These are phyloP conservation scores for Tuber borchii DNA, from an alignment of 495 filamentous ascomycete species.

Conservation along the genomic window DNA sequence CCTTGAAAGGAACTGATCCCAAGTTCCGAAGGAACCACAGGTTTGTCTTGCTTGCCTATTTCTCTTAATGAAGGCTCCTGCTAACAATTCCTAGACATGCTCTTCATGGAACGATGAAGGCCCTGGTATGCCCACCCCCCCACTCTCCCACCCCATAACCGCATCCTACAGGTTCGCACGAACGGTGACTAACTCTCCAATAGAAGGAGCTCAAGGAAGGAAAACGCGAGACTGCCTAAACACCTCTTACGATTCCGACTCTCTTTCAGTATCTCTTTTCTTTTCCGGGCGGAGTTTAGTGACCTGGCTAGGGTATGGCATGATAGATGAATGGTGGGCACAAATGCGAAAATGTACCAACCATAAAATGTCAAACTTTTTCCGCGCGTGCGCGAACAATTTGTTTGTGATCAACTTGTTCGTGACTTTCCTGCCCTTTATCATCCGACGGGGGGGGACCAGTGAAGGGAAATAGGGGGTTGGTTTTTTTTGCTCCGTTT, in stretches of 20 bases:
- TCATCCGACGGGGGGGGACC: neutral
- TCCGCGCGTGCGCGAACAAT: constrained; percentile 36
- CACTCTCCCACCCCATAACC: constrained; percentile 7
- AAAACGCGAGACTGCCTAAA: constrained; percentile 85
- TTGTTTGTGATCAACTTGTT: constrained; percentile 8
- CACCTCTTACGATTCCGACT: constrained; percentile 25
- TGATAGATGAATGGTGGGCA: constrained; percentile 1
- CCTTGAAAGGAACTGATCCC: constrained; percentile 95
- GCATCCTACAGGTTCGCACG: neutral
- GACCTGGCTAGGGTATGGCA: neutral
- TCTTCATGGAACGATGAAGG: constrained; percentile 95
- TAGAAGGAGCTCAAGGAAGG: constrained; percentile 98
- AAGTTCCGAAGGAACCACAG: constrained; percentile 99
- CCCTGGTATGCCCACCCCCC: constrained; percentile 65
- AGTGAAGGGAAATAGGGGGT: neutral
- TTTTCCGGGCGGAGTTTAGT: constrained; percentile 11
- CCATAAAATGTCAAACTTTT: constrained; percentile 29
- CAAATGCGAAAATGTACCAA: neutral
- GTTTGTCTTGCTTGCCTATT: constrained; percentile 21
- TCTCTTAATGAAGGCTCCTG: constrained; percentile 8
- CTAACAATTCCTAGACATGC: constrained; percentile 57
- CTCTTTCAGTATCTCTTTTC: constrained; percentile 18
- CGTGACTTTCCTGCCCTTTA: constrained; percentile 5
- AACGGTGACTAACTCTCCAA: constrained; percentile 48
- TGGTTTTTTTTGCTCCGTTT: neutral